Evolutionary conservation across 2,329 filamentous ascomycete genomes (phyloP), one percentile per base, ranked within the genome.

Genomic region (Nigrospora oryzae): DNA sequence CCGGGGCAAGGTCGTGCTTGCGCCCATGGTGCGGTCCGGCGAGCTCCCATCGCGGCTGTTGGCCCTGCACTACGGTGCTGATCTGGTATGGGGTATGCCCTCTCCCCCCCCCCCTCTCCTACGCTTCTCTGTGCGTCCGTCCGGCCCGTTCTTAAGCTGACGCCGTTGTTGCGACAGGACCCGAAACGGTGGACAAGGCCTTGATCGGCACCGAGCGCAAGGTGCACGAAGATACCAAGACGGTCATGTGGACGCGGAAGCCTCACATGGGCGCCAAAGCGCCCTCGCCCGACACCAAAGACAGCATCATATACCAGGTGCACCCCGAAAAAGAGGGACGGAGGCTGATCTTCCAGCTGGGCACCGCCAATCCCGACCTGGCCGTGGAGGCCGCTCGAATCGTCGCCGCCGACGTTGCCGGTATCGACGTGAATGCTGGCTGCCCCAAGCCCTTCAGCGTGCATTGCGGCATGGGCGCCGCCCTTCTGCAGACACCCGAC

Each of bases 401-500:
- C 14, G 84, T 98, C 16, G 93, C 90, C 0, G 77, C 70, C 12
- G 89, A 97, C 64, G 93, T 98, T 3, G 83, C 84, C 1, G 93
- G 93, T 48, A 96, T 98, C 55, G 93, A 97, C 63, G 85, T 98
- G 50, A 98, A 98, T 63, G 89, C 93, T 0, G 93, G 93, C n/a
- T 98, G 93, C 61, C 93, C 93, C 1, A 98, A 98, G 65, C 87
- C 91, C 0, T 98, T 98, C 66, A 95, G 87, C 58, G 95, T 91
- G 2, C 79, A 78, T 50, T 89, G 89, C 48, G 93, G 93, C 40
- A 98, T 98, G 93, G 93, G 93, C 40, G 93, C 93, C 0, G 91
- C 90, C 1, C 75, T 98, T 16, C 76, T 98, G 14, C 80, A 79
- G 54, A 91, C 85, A 0, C 91, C 93, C 0, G 90, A 97, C 52